Conservation (phyloP, 768 basidiomycete species). For the Sarcomyxa edulis region DNA sequence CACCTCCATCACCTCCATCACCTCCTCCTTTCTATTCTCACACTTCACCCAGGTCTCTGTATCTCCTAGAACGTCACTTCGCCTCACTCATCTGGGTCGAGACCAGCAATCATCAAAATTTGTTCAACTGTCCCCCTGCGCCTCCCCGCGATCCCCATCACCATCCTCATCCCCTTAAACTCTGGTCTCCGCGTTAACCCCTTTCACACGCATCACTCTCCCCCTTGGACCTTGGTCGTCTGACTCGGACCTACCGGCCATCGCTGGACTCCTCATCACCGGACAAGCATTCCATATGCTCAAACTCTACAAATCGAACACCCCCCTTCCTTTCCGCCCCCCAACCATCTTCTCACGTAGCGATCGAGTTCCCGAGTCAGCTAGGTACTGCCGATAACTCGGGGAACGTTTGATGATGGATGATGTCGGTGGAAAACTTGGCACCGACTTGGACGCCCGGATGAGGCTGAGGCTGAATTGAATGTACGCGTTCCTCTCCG, state of each 20-base stretch:
- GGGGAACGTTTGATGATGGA: constrained; percentile 18
- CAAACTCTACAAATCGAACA: not conserved
- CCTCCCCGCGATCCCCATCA: constrained; percentile 1
- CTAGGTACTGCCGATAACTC: constrained; percentile 22
- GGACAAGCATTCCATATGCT: too few species aligned
- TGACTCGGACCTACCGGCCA: not conserved
- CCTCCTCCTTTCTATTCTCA: constrained; percentile 3
- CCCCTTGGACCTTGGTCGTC: constrained; percentile 2
- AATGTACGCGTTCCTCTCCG: constrained; percentile 34
- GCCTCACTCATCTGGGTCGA: constrained; percentile 1
- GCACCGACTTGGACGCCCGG: not conserved
- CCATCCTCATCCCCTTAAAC: not conserved
- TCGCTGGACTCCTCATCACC: not conserved
- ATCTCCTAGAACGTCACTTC: not conserved
- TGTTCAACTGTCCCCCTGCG: constrained; percentile 2
- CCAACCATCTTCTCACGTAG: constrained; percentile 14
- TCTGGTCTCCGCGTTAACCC: not conserved
- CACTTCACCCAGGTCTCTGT: not conserved
- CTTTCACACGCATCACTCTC: not conserved
- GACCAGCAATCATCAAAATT: constrained; percentile 3
- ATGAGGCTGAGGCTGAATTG: not conserved
- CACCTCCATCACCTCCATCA: not conserved
- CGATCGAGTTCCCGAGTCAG: constrained; percentile 37
- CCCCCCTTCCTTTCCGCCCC: not conserved
- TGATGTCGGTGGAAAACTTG: not conserved